These are phyloP conservation scores for Adansonia digitata DNA, from an alignment of 345 rosid species.

Conservation along the genomic window DNA sequence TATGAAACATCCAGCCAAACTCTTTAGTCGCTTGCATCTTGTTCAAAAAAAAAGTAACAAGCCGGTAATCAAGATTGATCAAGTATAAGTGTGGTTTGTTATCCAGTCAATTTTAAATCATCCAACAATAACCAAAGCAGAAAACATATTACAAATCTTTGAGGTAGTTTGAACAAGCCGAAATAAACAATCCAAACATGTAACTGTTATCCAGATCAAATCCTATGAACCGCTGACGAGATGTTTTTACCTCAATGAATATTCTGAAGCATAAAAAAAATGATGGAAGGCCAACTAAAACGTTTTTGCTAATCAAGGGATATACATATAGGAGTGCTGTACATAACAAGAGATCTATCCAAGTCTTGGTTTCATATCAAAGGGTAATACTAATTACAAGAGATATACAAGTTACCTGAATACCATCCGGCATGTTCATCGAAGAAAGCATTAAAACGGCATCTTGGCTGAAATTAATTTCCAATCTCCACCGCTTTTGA, in stretches of 20 bases:
- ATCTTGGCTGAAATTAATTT: slow-evolving; percentile 74
- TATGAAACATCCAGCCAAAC: neutral
- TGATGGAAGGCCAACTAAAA: neutral
- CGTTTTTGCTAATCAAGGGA: neutral
- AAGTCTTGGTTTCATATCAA: neutral
- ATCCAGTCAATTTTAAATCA: neutral
- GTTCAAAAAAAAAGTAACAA: neutral
- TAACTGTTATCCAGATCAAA: neutral
- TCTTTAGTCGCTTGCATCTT: neutral
- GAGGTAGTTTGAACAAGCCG: neutral
- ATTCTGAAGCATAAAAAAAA: neutral
- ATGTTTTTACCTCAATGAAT: neutral
- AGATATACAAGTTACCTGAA: slow-evolving; percentile 49
- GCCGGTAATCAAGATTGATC: neutral
- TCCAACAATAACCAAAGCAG: neutral
- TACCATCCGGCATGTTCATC: slow-evolving; percentile 91
- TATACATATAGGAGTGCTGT: neutral
- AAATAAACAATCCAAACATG: neutral
- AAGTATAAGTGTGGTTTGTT: neutral
- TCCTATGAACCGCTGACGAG: neutral
- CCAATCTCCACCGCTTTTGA: slow-evolving; percentile 90
- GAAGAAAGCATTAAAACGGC: slow-evolving; percentile 91
- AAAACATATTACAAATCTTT: neutral
- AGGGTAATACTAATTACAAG: neutral
- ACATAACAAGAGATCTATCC: neutral